Conservation (phyloP, 129 eudicot species). For the Artemisia argyi region DNA sequence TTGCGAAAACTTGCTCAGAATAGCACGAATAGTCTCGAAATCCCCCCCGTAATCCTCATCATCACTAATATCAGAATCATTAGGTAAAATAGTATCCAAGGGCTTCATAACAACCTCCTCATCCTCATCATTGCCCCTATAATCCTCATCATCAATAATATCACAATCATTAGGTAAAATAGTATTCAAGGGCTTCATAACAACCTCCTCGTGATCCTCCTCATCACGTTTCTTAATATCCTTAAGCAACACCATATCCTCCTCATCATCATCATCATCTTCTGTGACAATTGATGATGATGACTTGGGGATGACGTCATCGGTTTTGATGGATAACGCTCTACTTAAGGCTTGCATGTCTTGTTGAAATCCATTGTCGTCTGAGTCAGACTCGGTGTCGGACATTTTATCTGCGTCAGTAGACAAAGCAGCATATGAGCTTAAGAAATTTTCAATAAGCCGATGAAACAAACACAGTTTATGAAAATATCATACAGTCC, state of each 20-base stretch:
- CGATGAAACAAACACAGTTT: no score
- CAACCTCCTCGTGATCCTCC: constrained; percentile 28
- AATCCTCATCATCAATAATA: constrained; percentile 23
- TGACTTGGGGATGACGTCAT: constrained; percentile 17
- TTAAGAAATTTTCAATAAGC: no score
- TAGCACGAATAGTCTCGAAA: constrained; percentile 73
- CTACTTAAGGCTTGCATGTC: constrained; percentile 67
- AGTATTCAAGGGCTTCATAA: constrained; percentile 49
- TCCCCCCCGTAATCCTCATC: constrained; percentile 55
- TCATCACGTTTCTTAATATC: constrained; percentile 37
- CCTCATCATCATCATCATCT: constrained; percentile 21
- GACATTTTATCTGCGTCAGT: no score
- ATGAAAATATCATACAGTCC: no score
- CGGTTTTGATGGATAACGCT: constrained; percentile 41
- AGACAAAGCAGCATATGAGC: no score
- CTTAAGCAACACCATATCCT: constrained; percentile 50
- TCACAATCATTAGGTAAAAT: constrained; percentile 41
- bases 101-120: constrained; percentile 46
- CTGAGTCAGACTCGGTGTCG: no score
- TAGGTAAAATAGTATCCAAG: constrained; percentile 44
- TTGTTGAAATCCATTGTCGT: constrained; percentile 15
- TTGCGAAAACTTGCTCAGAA: constrained; percentile 58
- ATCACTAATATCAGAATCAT: not conserved
- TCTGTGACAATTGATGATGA: no score
- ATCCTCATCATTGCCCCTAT: constrained; percentile 1